phyloP scores from a whole-genome alignment of 768 basidiomycete species.

The Gloeophyllum trabeum region DNA sequence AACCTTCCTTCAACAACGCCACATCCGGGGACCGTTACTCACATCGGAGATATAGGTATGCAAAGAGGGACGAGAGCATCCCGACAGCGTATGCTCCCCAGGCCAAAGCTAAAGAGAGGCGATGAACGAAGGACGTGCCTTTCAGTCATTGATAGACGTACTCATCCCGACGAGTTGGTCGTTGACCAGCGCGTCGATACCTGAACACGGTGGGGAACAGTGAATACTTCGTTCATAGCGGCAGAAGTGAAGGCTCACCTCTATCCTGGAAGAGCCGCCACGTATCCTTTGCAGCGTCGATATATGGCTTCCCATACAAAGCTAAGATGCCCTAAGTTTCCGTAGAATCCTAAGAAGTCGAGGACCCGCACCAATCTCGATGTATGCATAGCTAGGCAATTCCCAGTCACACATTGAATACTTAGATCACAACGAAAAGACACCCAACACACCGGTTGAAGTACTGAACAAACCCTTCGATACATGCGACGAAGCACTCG shows the following conservation, averaged over 20 bases:
- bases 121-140: neutral
- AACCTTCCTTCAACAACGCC: too few relatives aligned
- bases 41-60: conserved; percentile 68
- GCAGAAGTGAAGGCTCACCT: conserved; percentile 21
- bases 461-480: conserved; percentile 60
- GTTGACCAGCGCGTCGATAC: conserved; percentile 71
- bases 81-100: conserved; percentile 78
- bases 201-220: conserved; percentile 7
- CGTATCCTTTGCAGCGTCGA: conserved; percentile 74
- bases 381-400: conserved; percentile 55
- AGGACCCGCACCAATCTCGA: conserved; percentile 54
- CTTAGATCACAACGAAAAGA: neutral
- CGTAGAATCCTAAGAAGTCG: neutral
- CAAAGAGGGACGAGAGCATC: conserved; percentile 63
- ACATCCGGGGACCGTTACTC: conserved; percentile 14
- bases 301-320: conserved; percentile 76
- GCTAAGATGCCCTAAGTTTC: conserved; percentile 26
- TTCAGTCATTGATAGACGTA: conserved; percentile 21
- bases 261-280: conserved; percentile 70
- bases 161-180: conserved; percentile 75
- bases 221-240: too few relatives aligned
- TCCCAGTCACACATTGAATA: neutral
- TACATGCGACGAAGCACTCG: conserved; percentile 62
- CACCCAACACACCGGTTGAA: conserved; percentile 58
- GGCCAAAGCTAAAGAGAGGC: conserved; percentile 36